These are phyloP conservation scores for Proliferodiscus dingleyae DNA, from an alignment of 2,329 filamentous ascomycete genomes.

Conservation along the genomic window DNA sequence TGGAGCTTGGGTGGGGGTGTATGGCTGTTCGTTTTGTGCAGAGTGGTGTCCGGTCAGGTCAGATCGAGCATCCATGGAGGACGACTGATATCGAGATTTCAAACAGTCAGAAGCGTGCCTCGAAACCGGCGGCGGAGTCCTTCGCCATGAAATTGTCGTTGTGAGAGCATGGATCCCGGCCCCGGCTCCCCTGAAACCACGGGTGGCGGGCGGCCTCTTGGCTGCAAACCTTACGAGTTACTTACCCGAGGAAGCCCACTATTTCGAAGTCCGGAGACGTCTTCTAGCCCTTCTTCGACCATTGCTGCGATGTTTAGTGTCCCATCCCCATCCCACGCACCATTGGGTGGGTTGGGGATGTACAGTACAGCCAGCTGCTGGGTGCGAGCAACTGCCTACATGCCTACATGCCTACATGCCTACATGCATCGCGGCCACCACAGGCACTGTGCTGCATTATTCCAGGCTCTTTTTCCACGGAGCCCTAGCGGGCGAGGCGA, in stretches of 20 bases:
- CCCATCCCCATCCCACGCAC: neutral
- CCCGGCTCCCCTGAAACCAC: conserved; percentile 17
- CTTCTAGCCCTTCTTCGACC: conserved; percentile 20
- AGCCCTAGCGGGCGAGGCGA: neutral
- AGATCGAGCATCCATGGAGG: neutral
- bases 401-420: neutral
- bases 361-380: neutral
- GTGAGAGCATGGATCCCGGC: conserved; percentile 7
- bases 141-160: conserved; percentile 5
- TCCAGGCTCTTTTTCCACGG: conserved; percentile 10
- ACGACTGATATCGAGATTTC: neutral
- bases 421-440: no score
- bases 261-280: neutral
- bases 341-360: neutral
- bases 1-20: neutral
- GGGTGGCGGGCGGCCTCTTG: conserved; percentile 2
- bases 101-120: neutral
- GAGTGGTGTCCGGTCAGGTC: neutral
- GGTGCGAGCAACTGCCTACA: neutral
- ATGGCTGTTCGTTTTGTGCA: neutral
- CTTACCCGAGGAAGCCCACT: conserved; percentile 9
- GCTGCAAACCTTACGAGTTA: conserved; percentile 8
- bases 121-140: conserved; percentile 1
- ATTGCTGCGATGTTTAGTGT: conserved; percentile 14
- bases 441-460: conserved; percentile 6